Evolutionary conservation across 768 basidiomycete genomes (phyloP).

Genomic region (Leccinum disarticulatum): DNA sequence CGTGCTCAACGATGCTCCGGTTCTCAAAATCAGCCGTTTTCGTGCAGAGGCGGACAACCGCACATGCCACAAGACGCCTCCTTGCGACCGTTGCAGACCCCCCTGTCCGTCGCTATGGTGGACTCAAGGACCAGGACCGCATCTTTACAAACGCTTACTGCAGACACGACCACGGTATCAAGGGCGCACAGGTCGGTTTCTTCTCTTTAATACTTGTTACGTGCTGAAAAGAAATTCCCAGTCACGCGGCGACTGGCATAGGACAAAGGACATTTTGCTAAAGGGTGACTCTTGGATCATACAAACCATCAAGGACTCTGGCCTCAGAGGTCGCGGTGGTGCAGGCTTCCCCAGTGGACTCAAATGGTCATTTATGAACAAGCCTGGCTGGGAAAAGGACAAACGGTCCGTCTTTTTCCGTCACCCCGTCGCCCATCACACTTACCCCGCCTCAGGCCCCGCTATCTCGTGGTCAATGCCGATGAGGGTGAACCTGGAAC

Average conservation of each 20-base stretch:
- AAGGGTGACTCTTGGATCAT: conserved; percentile 99
- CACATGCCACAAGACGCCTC: conserved; percentile 15
- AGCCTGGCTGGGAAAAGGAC: conserved; percentile 97
- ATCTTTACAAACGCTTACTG: conserved; percentile 92
- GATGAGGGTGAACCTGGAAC: conserved; percentile 99
- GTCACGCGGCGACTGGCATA: conserved; percentile 97
- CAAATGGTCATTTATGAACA: conserved; percentile 99
- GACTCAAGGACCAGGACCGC: conserved; percentile 90
- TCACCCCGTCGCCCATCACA: background rate
- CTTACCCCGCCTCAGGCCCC: conserved; percentile 55
- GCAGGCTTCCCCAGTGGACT: conserved; percentile 96
- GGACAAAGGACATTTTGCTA: conserved; percentile 91
- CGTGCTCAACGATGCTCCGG: conserved; percentile 27
- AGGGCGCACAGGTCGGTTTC: conserved; percentile 75
- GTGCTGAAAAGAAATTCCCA: conserved; percentile 29
- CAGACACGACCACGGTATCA: conserved; percentile 87
- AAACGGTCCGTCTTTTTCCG: conserved; percentile 51
- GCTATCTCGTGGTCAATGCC: conserved; percentile 96
- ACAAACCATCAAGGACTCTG: conserved; percentile 93
- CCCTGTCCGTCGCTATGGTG: conserved; percentile 91
- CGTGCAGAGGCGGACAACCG: conserved; percentile 20
- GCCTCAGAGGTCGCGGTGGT: conserved; percentile 92
- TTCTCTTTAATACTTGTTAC: background rate
- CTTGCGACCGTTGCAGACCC: conserved; percentile 78
- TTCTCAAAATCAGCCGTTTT: conserved; percentile 27